Conservation (phyloP, 108 stramenopile species). For the Mediolabrus comicus region DNA sequence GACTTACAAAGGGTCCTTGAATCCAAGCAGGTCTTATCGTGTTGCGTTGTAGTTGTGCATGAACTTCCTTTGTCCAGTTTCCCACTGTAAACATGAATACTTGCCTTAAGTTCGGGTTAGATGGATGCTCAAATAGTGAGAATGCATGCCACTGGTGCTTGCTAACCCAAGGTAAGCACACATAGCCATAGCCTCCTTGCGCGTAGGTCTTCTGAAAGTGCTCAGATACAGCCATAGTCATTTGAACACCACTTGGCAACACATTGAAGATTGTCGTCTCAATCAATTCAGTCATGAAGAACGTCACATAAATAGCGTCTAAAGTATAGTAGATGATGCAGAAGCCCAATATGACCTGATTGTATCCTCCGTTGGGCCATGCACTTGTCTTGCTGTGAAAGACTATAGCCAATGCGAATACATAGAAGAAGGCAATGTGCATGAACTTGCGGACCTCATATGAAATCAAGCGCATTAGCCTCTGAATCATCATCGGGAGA, state of each 20-base stretch:
- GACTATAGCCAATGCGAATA: slow-evolving; percentile 45
- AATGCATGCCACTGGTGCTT: slow-evolving; percentile 58
- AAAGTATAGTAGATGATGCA: slow-evolving; percentile 42
- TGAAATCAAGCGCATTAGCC: slow-evolving; percentile 9
- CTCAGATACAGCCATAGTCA: slow-evolving; percentile 35
- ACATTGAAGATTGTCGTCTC: slow-evolving; percentile 41
- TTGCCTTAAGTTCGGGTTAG: slow-evolving; percentile 33
- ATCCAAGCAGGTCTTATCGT: slow-evolving; percentile 52
- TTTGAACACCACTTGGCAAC: slow-evolving; percentile 30
- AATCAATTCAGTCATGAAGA: slow-evolving; percentile 59
- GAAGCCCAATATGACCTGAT: slow-evolving; percentile 33
- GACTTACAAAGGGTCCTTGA: slow-evolving; percentile 48
- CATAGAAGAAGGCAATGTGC: slow-evolving; percentile 45
- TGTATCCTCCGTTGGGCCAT: slow-evolving; percentile 52
- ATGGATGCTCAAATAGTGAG: slow-evolving; percentile 47
- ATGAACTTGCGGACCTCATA: slow-evolving; percentile 49
- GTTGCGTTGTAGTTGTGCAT: slow-evolving; percentile 32
- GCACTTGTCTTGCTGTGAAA: slow-evolving; percentile 32
- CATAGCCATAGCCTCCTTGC: slow-evolving; percentile 43
- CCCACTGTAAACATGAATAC: slow-evolving; percentile 52
- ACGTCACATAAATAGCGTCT: slow-evolving; percentile 32
- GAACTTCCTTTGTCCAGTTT: slow-evolving; percentile 51
- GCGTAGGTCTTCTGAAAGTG: slow-evolving; percentile 33
- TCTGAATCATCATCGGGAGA: slow-evolving; percentile 43
- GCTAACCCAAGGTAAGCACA: slow-evolving; percentile 47